Percentiles rank a stretch among this genome's conserved stretches.
Conservation (phyloP, 192 early-diverging fungal species). For the Umbelopsis isabellina region DNA sequence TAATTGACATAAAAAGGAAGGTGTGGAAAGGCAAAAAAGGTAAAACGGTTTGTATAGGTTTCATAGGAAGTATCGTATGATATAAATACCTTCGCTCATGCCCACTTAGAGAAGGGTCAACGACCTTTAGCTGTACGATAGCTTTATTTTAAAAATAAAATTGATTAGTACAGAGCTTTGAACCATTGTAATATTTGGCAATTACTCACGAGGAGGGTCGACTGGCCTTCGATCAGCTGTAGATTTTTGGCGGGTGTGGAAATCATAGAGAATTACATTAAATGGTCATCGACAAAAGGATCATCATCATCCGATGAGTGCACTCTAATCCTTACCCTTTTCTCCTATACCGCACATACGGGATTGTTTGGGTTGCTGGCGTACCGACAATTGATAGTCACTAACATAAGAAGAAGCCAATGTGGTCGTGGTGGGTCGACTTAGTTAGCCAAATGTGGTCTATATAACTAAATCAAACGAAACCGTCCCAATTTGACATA, state of each 20-base stretch:
- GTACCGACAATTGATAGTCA: slow-evolving; percentile 66
- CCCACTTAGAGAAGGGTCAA: slow-evolving; percentile 24
- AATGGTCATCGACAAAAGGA: neutral
- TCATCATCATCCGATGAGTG: neutral
- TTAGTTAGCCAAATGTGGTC: too few species aligned
- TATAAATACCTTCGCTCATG: slow-evolving; percentile 36
- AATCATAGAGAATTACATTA: slow-evolving; percentile 11
- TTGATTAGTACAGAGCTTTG: neutral
- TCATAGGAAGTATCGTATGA: neutral
- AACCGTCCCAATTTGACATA: slow-evolving; percentile 22
- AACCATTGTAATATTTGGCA: neutral
- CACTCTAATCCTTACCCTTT: slow-evolving; percentile 66
- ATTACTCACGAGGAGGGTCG: slow-evolving; percentile 67
- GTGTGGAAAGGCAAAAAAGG: neutral
- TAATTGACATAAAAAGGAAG: neutral
- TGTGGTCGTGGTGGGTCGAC: neutral
- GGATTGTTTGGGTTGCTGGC: slow-evolving; percentile 93
- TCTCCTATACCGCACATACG: slow-evolving; percentile 95
- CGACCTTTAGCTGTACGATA: slow-evolving; percentile 63
- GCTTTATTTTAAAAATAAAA: slow-evolving; percentile 28
- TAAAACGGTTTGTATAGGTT: neutral
- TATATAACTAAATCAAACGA: neutral
- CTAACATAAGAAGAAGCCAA: neutral
- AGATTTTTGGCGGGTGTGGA: neutral
- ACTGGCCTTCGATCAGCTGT: slow-evolving; percentile 78